Evolutionary conservation across 2,329 filamentous ascomycete genomes (phyloP).

Genomic region (Aphanocladium album): DNA sequence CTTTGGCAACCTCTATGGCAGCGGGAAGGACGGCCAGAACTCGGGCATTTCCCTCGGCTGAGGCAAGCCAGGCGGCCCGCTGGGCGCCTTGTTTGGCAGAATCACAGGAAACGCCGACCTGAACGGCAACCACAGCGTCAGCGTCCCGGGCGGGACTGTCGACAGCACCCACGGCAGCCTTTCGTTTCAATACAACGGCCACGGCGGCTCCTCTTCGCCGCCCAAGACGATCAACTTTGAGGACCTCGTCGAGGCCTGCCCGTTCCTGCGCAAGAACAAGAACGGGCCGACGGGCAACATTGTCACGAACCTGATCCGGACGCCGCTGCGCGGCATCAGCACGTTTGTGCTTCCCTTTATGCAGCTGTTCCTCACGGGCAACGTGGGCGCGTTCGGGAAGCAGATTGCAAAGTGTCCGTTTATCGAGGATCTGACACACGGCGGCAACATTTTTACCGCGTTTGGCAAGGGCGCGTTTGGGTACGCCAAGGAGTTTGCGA

Average conservation of each 20-base stretch:
- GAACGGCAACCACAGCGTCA: background rate
- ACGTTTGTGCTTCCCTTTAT: background rate
- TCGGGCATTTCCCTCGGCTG: background rate
- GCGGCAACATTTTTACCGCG: background rate
- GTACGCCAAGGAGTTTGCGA: background rate
- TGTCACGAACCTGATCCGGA: background rate
- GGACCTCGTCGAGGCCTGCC: background rate
- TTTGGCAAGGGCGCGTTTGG: background rate
- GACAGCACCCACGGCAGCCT: background rate
- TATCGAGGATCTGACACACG: background rate
- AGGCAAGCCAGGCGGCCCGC: background rate
- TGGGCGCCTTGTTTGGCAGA: background rate
- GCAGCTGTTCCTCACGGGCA: background rate
- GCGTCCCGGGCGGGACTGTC: background rate
- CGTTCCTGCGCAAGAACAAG: background rate
- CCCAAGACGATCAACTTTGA: background rate
- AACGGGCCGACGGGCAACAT: background rate
- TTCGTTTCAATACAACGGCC: background rate
- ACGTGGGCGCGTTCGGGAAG: background rate
- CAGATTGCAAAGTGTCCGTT: background rate
- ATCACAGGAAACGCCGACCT: background rate
- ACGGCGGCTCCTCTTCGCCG: background rate
- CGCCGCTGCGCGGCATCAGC: background rate
- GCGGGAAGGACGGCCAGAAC: background rate
- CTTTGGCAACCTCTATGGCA: background rate